Evolutionary conservation across 306 rosid genomes (phyloP).

Genomic region (Gleditsia sinensis): DNA sequence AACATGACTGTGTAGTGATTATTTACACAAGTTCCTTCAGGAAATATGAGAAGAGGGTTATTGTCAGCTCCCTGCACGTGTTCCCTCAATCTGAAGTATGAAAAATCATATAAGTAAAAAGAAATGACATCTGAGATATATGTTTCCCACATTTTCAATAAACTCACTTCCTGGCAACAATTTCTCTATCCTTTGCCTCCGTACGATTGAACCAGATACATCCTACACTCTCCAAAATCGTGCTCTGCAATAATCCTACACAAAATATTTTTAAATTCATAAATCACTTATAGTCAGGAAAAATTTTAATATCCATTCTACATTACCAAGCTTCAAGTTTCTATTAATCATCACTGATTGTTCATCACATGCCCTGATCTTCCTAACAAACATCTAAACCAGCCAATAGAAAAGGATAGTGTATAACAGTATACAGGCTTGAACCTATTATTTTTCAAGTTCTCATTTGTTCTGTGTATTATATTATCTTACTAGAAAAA

Average conservation of each 20-base stretch:
- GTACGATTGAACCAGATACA: slow-evolving; percentile 85
- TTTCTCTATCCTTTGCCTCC: slow-evolving; percentile 80
- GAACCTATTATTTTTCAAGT: neutral
- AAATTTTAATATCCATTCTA: neutral
- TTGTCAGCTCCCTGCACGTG: slow-evolving; percentile 74
- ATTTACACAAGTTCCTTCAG: slow-evolving; percentile 93
- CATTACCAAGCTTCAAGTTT: neutral
- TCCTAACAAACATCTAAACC: neutral
- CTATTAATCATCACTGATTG: neutral
- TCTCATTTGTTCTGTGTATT: neutral
- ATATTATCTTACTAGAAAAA: neutral
- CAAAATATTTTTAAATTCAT: neutral
- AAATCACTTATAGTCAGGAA: neutral
- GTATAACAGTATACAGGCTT: neutral
- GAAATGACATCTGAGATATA: neutral
- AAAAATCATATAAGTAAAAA: slow-evolving; percentile 16
- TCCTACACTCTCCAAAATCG: slow-evolving; percentile 88
- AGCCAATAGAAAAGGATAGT: neutral
- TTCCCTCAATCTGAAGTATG: slow-evolving; percentile 67
- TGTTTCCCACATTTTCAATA: slow-evolving; percentile 9
- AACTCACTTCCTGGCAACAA: slow-evolving; percentile 79
- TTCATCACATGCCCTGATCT: neutral
- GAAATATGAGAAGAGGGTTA: slow-evolving; percentile 89
- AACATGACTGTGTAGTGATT: slow-evolving; percentile 90
- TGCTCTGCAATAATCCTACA: slow-evolving; percentile 84